Conservation (phyloP, 495 filamentous ascomycete genomes). For the Lichenothelia convexa region DNA sequence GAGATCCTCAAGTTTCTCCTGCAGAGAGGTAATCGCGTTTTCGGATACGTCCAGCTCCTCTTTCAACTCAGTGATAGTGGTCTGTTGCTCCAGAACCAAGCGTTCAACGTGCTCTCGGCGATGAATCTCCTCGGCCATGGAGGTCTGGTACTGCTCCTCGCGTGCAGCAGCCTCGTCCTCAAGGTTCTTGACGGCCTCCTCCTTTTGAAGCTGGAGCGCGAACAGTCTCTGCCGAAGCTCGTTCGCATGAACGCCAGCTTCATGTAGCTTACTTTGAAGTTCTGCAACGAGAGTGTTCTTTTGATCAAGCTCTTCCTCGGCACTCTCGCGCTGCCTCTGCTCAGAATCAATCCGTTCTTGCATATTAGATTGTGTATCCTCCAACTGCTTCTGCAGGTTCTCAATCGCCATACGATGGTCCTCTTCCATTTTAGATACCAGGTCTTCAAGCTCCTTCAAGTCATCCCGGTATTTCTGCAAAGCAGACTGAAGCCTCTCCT, state of each 20-base stretch:
- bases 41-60: conserved; percentile 7
- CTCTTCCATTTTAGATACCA: conserved; percentile 40
- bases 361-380: too few species aligned
- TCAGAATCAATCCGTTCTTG: conserved; percentile 16
- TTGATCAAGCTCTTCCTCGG: conserved; percentile 16
- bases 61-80: conserved; percentile 8
- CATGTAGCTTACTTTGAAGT: conserved; percentile 12
- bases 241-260: conserved; percentile 19
- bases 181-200: conserved; percentile 9
- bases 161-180: conserved; percentile 8
- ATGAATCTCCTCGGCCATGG: conserved; percentile 9
- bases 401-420: conserved; percentile 25
- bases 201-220: conserved; percentile 16
- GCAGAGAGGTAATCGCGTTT: conserved; percentile 1
- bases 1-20: conserved; percentile 6
- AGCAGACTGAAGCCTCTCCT: conserved; percentile 41
- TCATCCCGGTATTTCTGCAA: conserved; percentile 47
- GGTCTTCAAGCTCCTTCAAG: conserved; percentile 37
- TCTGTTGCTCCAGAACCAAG: conserved; percentile 5
- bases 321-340: conserved; percentile 16
- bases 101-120: conserved; percentile 11
- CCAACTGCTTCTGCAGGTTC: conserved; percentile 11
- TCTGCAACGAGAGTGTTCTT: conserved; percentile 10
- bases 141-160: conserved; percentile 7
- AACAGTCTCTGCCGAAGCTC: conserved; percentile 21